Percentiles rank a stretch among this genome's conserved stretches.
These are phyloP conservation scores for Tetratostichococcus sp. DNA, from an alignment of 139 green algal species.

Conservation along the genomic window DNA sequence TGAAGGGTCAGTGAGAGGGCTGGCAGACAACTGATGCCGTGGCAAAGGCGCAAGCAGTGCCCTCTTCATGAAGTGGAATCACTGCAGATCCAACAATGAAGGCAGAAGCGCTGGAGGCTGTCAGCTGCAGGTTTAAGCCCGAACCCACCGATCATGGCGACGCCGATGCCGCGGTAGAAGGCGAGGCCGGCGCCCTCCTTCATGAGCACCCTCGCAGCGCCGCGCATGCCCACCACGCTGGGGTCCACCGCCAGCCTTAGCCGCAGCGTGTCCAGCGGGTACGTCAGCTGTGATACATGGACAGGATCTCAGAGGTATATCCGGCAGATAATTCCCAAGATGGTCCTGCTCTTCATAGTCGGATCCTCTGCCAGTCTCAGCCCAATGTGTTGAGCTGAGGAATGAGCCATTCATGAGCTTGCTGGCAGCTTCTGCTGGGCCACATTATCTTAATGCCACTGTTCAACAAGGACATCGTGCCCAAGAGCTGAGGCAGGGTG, in stretches of 20 bases:
- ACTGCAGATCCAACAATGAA: no score
- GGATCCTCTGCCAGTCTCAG: conserved; percentile 66
- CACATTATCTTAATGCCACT: neutral
- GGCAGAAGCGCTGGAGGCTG: no score
- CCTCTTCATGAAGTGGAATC: no score
- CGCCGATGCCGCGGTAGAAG: conserved; percentile 68
- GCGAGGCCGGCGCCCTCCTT: conserved; percentile 49
- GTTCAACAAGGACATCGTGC: neutral
- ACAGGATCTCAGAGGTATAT: neutral
- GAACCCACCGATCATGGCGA: conserved; percentile 51
- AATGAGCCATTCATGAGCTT: no score
- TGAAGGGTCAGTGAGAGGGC: no score
- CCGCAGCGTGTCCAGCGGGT: conserved; percentile 77
- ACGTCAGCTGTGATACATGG: conserved; percentile 54
- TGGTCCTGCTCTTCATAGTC: neutral
- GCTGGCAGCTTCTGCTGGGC: no score
- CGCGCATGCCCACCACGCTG: conserved; percentile 34
- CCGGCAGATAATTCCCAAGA: neutral
- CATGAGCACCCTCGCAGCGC: conserved; percentile 40
- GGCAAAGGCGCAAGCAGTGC: no score
- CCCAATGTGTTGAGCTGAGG: conserved; percentile 69
- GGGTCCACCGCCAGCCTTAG: conserved; percentile 77
- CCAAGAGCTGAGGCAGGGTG: no score
- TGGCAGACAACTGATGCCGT: no score
- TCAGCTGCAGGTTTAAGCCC: no score